These are phyloP conservation scores for Bonia amplexicaulis DNA, from an alignment of 176 grass and related monocot genomes.

Conservation along the genomic window DNA sequence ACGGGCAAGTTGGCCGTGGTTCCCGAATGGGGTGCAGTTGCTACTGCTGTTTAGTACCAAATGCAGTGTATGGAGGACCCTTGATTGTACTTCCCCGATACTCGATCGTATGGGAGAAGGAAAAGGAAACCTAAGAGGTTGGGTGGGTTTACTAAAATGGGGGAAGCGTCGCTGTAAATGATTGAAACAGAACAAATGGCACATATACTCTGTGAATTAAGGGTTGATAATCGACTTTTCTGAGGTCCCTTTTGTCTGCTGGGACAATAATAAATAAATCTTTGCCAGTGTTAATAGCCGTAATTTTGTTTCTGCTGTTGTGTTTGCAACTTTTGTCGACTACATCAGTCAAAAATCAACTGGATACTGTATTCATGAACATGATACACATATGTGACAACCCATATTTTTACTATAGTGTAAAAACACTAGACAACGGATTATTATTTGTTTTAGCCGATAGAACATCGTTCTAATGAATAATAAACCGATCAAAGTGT, in stretches of 20 bases:
- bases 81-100: neutral
- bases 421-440: too few relatives aligned
- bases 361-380: too few relatives aligned
- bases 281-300: neutral
- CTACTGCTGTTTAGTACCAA: constrained; percentile 25
- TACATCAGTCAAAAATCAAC: neutral
- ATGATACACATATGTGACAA: too few relatives aligned
- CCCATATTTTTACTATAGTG: too few relatives aligned
- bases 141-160: neutral
- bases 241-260: neutral
- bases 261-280: neutral
- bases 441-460: too few relatives aligned
- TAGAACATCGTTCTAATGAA: too few relatives aligned
- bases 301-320: neutral
- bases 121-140: neutral
- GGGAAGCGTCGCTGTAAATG: constrained; percentile 32
- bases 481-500: too few relatives aligned
- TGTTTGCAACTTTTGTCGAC: neutral
- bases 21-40: constrained; percentile 75
- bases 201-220: neutral
- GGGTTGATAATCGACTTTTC: neutral
- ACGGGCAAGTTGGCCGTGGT: too few relatives aligned
- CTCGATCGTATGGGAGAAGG: neutral
- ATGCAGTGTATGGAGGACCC: neutral
- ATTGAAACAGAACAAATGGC: neutral